Conservation (phyloP, 176 grass and related monocot genomes). For the Phoenix roebelenii region DNA sequence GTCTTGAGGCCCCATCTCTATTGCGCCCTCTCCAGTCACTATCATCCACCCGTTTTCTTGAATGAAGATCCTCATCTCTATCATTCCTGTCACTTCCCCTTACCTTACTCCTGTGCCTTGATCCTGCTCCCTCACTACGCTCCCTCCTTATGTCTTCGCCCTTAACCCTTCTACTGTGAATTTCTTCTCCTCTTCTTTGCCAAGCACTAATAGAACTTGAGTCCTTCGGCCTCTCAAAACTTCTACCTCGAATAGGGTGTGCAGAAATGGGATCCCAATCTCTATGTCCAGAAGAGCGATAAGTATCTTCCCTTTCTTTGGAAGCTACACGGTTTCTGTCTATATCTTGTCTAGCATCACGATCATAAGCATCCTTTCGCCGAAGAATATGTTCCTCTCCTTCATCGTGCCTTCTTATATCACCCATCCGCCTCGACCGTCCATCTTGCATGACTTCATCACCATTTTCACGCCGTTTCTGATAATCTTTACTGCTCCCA, state of each 20-base stretch:
- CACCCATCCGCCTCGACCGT: constrained; percentile 27
- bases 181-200: constrained; percentile 61
- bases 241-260: constrained; percentile 41
- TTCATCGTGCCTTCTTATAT: constrained; percentile 42
- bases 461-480: constrained; percentile 43
- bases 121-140: constrained; percentile 37
- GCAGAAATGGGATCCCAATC: constrained; percentile 29
- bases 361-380: constrained; percentile 32
- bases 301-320: constrained; percentile 51
- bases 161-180: constrained; percentile 61
- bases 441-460: constrained; percentile 62
- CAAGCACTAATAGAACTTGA: constrained; percentile 11
- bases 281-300: constrained; percentile 35
- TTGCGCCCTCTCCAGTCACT: constrained; percentile 46
- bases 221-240: constrained; percentile 68
- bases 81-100: constrained; percentile 56
- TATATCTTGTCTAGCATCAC: constrained; percentile 26
- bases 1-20: constrained; percentile 30
- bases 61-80: constrained; percentile 55
- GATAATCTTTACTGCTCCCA: constrained; percentile 59
- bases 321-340: constrained; percentile 35
- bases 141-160: constrained; percentile 66
- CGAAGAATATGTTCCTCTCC: constrained; percentile 34
- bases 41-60: constrained; percentile 63
- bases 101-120: constrained; percentile 52